phyloP scores from a whole-genome alignment of 202 grass and related monocot genomes.

The Thinopyrum obtusiflorum region DNA sequence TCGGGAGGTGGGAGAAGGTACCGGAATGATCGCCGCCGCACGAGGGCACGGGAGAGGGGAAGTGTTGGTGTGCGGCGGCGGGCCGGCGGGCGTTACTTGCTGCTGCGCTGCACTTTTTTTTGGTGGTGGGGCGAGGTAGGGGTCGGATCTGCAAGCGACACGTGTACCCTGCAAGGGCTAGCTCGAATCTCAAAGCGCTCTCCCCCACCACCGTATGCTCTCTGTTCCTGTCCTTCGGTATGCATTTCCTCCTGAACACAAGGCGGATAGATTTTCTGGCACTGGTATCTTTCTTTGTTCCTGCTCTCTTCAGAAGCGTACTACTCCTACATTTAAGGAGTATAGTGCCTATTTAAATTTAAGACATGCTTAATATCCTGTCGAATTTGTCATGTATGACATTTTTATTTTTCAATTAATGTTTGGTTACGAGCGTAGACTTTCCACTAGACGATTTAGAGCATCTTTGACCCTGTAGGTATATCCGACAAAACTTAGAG shows the following conservation, averaged over 20 bases:
- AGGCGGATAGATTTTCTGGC: background rate
- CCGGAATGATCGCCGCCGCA: background rate
- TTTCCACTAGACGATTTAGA: too few species aligned
- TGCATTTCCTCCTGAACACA: background rate
- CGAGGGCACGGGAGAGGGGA: background rate
- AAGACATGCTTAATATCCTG: background rate
- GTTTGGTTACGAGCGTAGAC: too few species aligned
- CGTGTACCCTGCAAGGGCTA: background rate
- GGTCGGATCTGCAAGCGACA: background rate
- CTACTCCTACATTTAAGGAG: background rate
- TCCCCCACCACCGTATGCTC: background rate
- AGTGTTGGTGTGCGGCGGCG: constrained; percentile 7
- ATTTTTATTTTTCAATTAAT: too few species aligned
- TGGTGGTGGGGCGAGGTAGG: background rate
- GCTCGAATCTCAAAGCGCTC: background rate
- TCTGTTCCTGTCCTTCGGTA: background rate
- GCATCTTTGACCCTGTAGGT: too few species aligned
- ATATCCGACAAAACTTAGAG: too few species aligned
- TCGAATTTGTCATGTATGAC: too few species aligned
- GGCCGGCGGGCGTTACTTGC: background rate
- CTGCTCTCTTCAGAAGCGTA: background rate
- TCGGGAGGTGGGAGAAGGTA: background rate
- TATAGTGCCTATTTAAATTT: background rate
- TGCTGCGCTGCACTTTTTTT: background rate
- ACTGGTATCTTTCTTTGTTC: background rate